Conservation (phyloP, 768 basidiomycete genomes). For the Hericium alpestre region DNA sequence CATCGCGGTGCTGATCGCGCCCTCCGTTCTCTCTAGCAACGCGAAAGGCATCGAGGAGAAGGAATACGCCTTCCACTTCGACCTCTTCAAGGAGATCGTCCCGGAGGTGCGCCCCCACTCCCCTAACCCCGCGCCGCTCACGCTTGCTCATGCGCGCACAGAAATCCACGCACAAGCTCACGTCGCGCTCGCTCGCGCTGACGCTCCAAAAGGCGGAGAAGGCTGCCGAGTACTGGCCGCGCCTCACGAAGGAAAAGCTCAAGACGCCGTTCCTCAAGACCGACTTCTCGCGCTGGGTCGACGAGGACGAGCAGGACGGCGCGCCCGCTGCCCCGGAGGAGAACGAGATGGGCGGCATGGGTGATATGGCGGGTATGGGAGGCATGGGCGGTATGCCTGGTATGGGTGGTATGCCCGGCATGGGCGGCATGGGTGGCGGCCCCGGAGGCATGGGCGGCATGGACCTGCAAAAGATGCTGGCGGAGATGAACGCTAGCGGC, state of each 20-base stretch:
- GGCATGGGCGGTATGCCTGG: slow-evolving; percentile 32
- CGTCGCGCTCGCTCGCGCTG: slow-evolving; percentile 55
- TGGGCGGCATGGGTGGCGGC: slow-evolving; percentile 36
- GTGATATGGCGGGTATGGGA: slow-evolving; percentile 25
- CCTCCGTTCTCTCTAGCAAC: background rate
- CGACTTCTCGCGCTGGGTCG: slow-evolving; percentile 91
- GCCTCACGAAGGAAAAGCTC: slow-evolving; percentile 81
- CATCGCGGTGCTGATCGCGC: background rate
- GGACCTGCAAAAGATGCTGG: slow-evolving; percentile 53
- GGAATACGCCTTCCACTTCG: slow-evolving; percentile 65
- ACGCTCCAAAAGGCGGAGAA: slow-evolving; percentile 74
- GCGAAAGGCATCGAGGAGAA: slow-evolving; percentile 37
- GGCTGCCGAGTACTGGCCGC: slow-evolving; percentile 80
- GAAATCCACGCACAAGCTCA: slow-evolving; percentile 50
- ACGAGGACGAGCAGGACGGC: slow-evolving; percentile 92
- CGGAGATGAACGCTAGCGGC: slow-evolving; percentile 21
- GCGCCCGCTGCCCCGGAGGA: slow-evolving; percentile 33
- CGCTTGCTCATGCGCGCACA: slow-evolving; percentile 18
- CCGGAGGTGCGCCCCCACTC: slow-evolving; percentile 49
- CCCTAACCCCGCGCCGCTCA: background rate
- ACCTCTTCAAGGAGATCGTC: slow-evolving; percentile 65
- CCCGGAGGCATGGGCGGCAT: slow-evolving; percentile 40
- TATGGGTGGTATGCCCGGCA: slow-evolving; percentile 40
- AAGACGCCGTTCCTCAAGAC: slow-evolving; percentile 83
- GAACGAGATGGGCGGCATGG: slow-evolving; percentile 27